phyloP scores from a whole-genome alignment of 768 basidiomycete genomes.

The Rhizopogon vinicolor region DNA sequence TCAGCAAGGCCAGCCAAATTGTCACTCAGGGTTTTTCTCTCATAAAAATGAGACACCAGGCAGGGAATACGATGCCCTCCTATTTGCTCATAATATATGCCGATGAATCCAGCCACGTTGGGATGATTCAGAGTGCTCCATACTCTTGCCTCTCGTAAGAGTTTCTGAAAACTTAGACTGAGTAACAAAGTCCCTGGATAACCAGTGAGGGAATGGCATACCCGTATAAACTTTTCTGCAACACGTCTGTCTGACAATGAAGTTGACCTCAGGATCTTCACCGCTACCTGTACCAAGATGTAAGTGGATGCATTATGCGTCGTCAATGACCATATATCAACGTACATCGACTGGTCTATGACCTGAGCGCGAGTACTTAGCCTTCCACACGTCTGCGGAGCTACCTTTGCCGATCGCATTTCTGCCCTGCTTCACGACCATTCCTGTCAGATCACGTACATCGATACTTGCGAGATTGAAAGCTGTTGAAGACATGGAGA shows the following conservation, averaged over 20 bases:
- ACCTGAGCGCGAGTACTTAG: not conserved
- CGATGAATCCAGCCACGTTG: slow-evolving; percentile 22
- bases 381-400: slow-evolving; percentile 1
- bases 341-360: not conserved
- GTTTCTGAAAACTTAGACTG: slow-evolving; percentile 13
- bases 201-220: not conserved
- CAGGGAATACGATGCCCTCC: slow-evolving; percentile 14
- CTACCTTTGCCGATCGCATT: not conserved
- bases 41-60: slow-evolving; percentile 23
- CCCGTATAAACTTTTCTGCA: not conserved
- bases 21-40: slow-evolving; percentile 14
- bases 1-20: slow-evolving; percentile 10
- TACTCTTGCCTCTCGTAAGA: slow-evolving; percentile 22
- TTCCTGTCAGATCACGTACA: not conserved
- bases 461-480: not conserved
- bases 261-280: not conserved
- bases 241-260: not conserved
- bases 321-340: not conserved
- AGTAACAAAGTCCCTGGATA: not conserved
- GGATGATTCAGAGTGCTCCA: slow-evolving; percentile 19
- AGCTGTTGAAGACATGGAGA: not conserved
- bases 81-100: slow-evolving; percentile 12
- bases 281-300: not conserved
- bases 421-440: not conserved
- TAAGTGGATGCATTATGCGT: not conserved